Evolutionary conservation across 73 alveolate genomes (phyloP), one percentile per base, ranked within the genome.

Genomic region (Paramecium tetraurelia): DNA sequence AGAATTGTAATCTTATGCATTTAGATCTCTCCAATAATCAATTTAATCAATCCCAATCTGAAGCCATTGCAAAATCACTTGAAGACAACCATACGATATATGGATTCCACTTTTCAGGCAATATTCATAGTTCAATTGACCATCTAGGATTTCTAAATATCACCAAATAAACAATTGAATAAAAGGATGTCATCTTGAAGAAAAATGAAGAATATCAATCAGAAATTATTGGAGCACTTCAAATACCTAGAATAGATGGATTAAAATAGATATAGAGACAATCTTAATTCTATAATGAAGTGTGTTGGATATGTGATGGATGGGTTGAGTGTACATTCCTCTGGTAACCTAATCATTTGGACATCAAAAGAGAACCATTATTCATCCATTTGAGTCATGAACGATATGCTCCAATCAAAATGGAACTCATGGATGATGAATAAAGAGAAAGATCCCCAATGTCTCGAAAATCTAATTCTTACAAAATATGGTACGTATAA

Each of bases 251-350:
- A 44, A 80, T 80, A 41, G 57, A 80, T 27, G 75, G 90, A 2
- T 22, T 80, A 22, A 31, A 22, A 31, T 31, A 59, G 4, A 18
- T 80, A 2, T 24, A 40, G 7, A 48, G 76, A 48, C 43, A 22
- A 80, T n/a, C 38, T 18, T 24, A 46, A 31, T 31, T 31, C 31
- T 43, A 46, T 12, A 80, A 80, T 80, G 90, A 80, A 44, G 57
- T 80, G 3, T 80, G 90, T 80, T 80, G 90, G 90, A 80, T 80
- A 31, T 80, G 90, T 44, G 90, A 80, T 80, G 90, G 90, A 46
- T 80, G 90, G 90, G 90, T 80, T 43, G 90, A 80, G 43, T 80
- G 57, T 46, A 44, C 44, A 4, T 80, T 80, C 43, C 35, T 24
- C 1, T 80, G 90, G 90, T 11, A 41, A 43, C 90, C 90, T 1